These are phyloP conservation scores for Salix caprea DNA, from an alignment of 345 rosid species.

Conservation along the genomic window DNA sequence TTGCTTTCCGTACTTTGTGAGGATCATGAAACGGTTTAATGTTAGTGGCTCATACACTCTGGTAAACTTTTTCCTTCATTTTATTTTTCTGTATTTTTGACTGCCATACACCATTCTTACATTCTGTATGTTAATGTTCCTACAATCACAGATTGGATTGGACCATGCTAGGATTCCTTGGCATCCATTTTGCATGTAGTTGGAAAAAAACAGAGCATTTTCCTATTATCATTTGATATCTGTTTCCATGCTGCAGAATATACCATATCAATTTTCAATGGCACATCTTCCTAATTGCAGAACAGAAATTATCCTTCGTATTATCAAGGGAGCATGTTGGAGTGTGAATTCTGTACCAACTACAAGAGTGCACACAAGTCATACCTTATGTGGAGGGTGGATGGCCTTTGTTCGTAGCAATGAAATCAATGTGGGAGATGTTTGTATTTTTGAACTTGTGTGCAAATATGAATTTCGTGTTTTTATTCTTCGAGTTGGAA, in stretches of 20 bases:
- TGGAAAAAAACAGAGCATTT: not conserved
- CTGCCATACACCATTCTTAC: not conserved
- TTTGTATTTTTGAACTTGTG: constrained; percentile 54
- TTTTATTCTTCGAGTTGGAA: constrained; percentile 48
- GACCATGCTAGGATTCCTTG: not conserved
- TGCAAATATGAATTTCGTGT: constrained; percentile 44
- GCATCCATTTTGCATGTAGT: not conserved
- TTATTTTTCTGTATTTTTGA: not conserved
- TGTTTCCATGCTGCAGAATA: constrained; percentile 39
- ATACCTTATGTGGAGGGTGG: constrained; percentile 72
- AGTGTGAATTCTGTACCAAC: constrained; percentile 62
- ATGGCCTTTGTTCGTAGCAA: constrained; percentile 56
- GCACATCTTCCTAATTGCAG: constrained; percentile 54
- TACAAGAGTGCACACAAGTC: constrained; percentile 57
- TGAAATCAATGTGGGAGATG: constrained; percentile 45
- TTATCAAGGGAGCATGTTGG: constrained; percentile 50
- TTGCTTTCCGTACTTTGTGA: constrained; percentile 50
- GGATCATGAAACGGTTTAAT: constrained; percentile 61
- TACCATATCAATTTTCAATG: constrained; percentile 55
- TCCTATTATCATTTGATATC: not conserved
- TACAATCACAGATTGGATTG: not conserved
- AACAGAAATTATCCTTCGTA: constrained; percentile 50
- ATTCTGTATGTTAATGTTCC: constrained; percentile 6
- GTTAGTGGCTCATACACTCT: constrained; percentile 57
- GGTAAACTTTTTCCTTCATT: constrained; percentile 32